Conservation (phyloP, 2,329 filamentous ascomycete genomes). For the Claviceps purpurea region DNA sequence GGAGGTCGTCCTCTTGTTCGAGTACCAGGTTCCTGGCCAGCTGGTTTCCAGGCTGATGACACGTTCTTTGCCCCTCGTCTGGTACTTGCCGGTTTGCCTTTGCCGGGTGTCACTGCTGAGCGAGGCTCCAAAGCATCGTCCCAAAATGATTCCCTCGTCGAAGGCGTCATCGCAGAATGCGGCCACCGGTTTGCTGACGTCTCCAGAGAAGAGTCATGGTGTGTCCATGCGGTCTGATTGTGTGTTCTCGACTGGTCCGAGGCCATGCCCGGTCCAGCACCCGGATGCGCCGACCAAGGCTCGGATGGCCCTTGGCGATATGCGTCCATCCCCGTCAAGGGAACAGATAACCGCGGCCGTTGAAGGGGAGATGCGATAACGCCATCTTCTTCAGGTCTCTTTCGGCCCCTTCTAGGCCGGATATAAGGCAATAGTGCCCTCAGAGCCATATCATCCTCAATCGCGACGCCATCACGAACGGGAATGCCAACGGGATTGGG, state of each 20-base stretch:
- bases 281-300: constrained; percentile 34
- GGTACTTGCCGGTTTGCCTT: constrained; percentile 27
- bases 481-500: constrained; percentile 48
- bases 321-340: constrained; percentile 25
- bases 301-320: constrained; percentile 21
- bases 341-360: constrained; percentile 46
- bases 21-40: constrained; percentile 45
- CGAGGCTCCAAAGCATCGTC: constrained; percentile 48
- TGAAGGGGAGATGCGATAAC: constrained; percentile 38
- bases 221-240: constrained; percentile 11
- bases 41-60: constrained; percentile 77
- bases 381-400: constrained; percentile 51
- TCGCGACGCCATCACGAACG: constrained; percentile 65
- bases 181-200: constrained; percentile 59
- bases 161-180: constrained; percentile 63
- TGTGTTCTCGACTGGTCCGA: constrained; percentile 22
- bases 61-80: constrained; percentile 73
- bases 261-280: constrained; percentile 20
- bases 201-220: constrained; percentile 39
- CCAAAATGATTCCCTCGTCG: constrained; percentile 39
- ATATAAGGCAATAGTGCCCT: constrained; percentile 71
- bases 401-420: constrained; percentile 46
- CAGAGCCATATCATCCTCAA: constrained; percentile 82
- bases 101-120: constrained; percentile 60
- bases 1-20: constrained; percentile 73